Evolutionary conservation across 306 rosid species (phyloP).

Genomic region (Rosa rugosa): DNA sequence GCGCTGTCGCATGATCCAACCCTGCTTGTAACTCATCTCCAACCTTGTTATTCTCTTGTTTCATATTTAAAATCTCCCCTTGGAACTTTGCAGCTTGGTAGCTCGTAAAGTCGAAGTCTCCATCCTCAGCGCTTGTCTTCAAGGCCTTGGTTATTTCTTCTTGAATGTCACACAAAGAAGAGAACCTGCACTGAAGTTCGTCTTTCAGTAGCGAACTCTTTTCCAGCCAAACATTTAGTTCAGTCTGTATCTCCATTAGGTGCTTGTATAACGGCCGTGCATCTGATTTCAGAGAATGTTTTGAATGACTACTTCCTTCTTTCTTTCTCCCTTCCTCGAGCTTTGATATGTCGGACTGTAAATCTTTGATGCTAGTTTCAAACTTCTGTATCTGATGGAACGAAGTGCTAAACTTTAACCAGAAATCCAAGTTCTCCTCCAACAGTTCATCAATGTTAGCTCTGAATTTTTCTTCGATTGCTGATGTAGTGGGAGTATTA

Average conservation of each 20-base stretch:
- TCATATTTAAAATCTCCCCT: conserved; percentile 96
- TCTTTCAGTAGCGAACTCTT: conserved; percentile 54
- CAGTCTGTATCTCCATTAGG: conserved; percentile 73
- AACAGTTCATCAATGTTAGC: conserved; percentile 68
- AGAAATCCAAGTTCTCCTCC: conserved; percentile 85
- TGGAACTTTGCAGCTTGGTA: conserved; percentile 97
- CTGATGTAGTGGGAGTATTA: conserved; percentile 42
- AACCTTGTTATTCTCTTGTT: conserved; percentile 89
- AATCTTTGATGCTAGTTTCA: conserved; percentile 60
- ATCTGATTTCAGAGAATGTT: conserved; percentile 54
- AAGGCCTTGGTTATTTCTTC: conserved; percentile 79
- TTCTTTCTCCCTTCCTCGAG: conserved; percentile 46
- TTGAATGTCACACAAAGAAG: conserved; percentile 77
- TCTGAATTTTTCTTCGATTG: conserved; percentile 68
- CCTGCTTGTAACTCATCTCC: conserved; percentile 83
- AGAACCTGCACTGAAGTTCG: conserved; percentile 62
- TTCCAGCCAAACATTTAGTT: conserved; percentile 68
- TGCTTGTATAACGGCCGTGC: conserved; percentile 82
- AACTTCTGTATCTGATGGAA: conserved; percentile 71
- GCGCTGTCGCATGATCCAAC: conserved; percentile 52
- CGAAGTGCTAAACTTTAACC: conserved; percentile 78
- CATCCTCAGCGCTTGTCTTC: conserved; percentile 83
- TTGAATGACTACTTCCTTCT: conserved; percentile 42
- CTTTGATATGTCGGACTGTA: conserved; percentile 53
- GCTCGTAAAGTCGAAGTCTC: conserved; percentile 85